Evolutionary conservation across 2,329 filamentous ascomycete genomes (phyloP).

Genomic region (Hymenoscyphus linearis): DNA sequence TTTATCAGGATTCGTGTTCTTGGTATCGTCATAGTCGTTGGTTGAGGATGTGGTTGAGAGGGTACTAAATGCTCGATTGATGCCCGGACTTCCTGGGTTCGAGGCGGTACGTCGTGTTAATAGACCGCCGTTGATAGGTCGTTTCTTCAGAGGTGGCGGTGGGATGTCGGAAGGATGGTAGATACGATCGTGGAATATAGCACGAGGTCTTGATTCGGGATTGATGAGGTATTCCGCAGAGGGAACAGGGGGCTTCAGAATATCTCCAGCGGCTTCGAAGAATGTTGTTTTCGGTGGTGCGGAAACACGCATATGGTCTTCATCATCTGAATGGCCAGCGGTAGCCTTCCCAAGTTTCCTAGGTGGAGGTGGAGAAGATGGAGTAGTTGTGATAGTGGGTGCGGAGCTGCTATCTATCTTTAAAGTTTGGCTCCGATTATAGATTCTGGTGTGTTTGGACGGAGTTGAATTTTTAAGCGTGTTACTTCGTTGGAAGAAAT

Average conservation of each 20-base stretch:
- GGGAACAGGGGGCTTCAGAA: slow-evolving; percentile 85
- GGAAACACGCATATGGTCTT: slow-evolving; percentile 43
- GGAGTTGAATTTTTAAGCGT: slow-evolving; percentile 41
- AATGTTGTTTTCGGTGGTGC: slow-evolving; percentile 87
- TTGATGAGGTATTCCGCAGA: slow-evolving; percentile 77
- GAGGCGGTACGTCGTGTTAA: slow-evolving; percentile 19
- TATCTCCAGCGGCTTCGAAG: slow-evolving; percentile 89
- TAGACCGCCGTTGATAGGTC: slow-evolving; percentile 29
- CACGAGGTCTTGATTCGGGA: slow-evolving; percentile 72
- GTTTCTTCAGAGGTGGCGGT: slow-evolving; percentile 62
- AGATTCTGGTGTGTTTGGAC: slow-evolving; percentile 63
- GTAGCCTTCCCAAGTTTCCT: slow-evolving; percentile 32
- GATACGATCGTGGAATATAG: slow-evolving; percentile 94
- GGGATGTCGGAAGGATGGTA: slow-evolving; percentile 95
- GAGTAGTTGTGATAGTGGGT: slow-evolving; percentile 6
- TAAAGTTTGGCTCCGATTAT: slow-evolving; percentile 73
- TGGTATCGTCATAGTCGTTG: slow-evolving; percentile 49
- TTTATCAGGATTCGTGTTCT: slow-evolving; percentile 43
- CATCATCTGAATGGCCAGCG: slow-evolving; percentile 34
- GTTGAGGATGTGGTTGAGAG: slow-evolving; percentile 37
- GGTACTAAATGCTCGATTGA: slow-evolving; percentile 40
- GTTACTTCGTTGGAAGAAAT: slow-evolving; percentile 63
- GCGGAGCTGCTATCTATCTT: slow-evolving; percentile 35
- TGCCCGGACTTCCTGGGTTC: slow-evolving; percentile 15
- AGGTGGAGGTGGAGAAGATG: slow-evolving; percentile 16